phyloP scores from a whole-genome alignment of 257 asterid species.

The Buddleja alternifolia region DNA sequence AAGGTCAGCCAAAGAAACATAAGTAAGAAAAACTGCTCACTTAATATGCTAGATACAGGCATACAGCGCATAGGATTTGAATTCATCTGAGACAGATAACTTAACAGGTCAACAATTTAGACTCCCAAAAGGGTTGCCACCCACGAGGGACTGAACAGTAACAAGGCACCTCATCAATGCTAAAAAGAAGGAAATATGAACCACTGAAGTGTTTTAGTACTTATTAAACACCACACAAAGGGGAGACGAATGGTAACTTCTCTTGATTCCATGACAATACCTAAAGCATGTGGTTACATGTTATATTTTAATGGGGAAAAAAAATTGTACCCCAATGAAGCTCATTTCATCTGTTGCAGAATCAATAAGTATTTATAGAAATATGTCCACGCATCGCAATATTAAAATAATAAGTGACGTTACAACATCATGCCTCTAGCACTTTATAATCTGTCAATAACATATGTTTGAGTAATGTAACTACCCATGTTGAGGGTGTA shows the following conservation, averaged over 20 bases:
- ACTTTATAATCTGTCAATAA: not conserved
- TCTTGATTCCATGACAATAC: too few relatives aligned
- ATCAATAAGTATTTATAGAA: not conserved
- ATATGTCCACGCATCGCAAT: not conserved
- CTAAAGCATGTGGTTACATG: too few relatives aligned
- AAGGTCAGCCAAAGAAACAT: conserved; percentile 24
- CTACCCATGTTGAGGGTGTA: not conserved
- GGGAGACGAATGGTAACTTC: too few relatives aligned
- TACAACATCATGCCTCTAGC: not conserved
- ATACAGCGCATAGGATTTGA: not conserved
- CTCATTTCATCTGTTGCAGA: not conserved
- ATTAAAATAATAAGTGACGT: not conserved
- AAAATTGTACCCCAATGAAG: not conserved
- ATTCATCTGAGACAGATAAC: too few relatives aligned
- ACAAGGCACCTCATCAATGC: too few relatives aligned
- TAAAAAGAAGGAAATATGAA: too few relatives aligned
- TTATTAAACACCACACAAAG: too few relatives aligned
- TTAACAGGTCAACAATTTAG: not conserved
- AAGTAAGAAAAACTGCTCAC: not conserved
- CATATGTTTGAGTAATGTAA: not conserved
- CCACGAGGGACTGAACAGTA: too few relatives aligned
- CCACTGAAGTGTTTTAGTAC: too few relatives aligned
- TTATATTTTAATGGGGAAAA: too few relatives aligned
- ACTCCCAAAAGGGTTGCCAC: not conserved
- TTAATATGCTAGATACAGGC: not conserved